Evolutionary conservation across 768 basidiomycete species (phyloP), one percentile per base, ranked within the genome.

Genomic region (Nevesoporus exiguus): DNA sequence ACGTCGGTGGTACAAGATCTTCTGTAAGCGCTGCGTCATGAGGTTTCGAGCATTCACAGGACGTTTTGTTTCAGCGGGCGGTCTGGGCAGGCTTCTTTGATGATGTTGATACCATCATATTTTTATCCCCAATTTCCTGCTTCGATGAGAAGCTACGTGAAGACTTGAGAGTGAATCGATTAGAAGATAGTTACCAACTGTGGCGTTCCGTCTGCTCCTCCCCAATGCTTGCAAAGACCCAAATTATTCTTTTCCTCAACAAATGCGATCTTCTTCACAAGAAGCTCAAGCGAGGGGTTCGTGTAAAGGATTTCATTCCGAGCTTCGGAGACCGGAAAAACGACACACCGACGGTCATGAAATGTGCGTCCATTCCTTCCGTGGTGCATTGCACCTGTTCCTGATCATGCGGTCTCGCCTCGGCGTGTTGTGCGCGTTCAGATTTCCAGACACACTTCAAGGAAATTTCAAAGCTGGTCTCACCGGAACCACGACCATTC

Each of bases 51-150:
- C 52, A 19, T 47, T 48, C 45, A 50, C 46, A 39, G 25, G 42
- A 59, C 61, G 25, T 54, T 48, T 48, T 52, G 30, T 44, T 43
- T 63, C 66, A 89, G 86, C 78, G 89, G 52, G 77, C 78, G 17
- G 85, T 83, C 0, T 93, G 90, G 90, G 84, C 83, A 65, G 82
- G 87, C 5, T 92, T 85, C 68, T 92, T 92, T 57, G 88, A 91
- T 58, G 86, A 90, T 66, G 82, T 87, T 49, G 83, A 90, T 69
- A 84, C 89, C 1, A 89, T 93, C 67, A 91, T 93, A 61, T 93
- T 92, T 72, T 81, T 93, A 37, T 69, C 67, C 47, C 75, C 77
- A 59, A 85, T 93, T 61, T 90, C 86, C 27, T 87, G 88, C 49
- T 93, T 93, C 66, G 86, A 93, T 62, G 90, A 93, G 67, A 80